These are phyloP conservation scores for Sporothrix brunneoviolacea DNA, from an alignment of 2,329 filamentous ascomycete genomes.

Conservation along the genomic window DNA sequence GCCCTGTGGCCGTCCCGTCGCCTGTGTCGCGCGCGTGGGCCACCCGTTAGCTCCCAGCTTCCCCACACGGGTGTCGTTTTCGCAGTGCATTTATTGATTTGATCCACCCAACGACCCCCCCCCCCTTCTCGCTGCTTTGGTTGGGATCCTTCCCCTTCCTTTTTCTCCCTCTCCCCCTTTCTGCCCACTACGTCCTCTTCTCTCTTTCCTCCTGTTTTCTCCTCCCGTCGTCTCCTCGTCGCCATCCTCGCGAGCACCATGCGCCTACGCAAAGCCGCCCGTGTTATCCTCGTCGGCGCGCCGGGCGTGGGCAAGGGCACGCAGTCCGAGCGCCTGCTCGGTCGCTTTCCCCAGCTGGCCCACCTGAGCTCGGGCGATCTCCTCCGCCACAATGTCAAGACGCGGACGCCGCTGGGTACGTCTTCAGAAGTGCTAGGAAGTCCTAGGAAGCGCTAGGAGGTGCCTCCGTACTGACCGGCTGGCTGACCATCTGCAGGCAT, in stretches of 20 bases:
- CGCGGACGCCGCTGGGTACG: constrained; percentile 75
- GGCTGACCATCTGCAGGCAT: constrained; percentile 55
- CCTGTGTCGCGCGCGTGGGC: no score
- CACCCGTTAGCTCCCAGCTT: no score
- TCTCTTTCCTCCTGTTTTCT: not conserved
- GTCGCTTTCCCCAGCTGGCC: constrained; percentile 79
- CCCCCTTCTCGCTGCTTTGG: no score
- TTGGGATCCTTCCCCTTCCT: no score
- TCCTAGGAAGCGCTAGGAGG: no score
- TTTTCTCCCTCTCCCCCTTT: no score
- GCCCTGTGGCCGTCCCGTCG: no score
- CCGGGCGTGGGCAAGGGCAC: constrained; percentile 98
- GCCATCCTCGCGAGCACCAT: constrained; percentile 32
- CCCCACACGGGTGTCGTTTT: no score
- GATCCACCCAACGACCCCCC: no score
- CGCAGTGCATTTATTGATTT: no score
- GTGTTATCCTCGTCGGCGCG: constrained; percentile 89
- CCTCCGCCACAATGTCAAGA: constrained; percentile 85
- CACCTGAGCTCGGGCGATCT: constrained; percentile 93
- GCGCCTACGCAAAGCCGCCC: constrained; percentile 72
- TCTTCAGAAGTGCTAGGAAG: constrained; percentile 13
- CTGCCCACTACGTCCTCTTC: no score
- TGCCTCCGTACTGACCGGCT: no score
- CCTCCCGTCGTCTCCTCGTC: not conserved
- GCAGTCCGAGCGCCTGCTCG: constrained; percentile 81